Evolutionary conservation across 2,329 filamentous ascomycete genomes (phyloP).

Genomic region (Penicillium sp.): DNA sequence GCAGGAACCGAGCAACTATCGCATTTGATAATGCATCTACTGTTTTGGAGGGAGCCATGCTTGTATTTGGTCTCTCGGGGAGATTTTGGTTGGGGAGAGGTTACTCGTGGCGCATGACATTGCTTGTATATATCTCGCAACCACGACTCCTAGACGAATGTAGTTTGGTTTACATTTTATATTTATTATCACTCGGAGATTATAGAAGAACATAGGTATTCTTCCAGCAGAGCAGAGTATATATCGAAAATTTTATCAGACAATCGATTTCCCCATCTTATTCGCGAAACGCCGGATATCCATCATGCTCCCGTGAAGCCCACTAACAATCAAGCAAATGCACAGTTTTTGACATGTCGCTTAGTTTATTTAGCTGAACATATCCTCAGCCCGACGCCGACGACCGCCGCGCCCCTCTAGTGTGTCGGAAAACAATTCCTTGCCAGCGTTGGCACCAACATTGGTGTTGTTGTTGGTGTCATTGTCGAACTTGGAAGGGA

Average conservation of each 20-base stretch:
- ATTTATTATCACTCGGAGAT: not conserved
- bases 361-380: slow-evolving; percentile 58
- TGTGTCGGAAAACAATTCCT: slow-evolving; percentile 67
- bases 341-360: not conserved
- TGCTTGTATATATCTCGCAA: not conserved
- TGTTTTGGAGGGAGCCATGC: slow-evolving; percentile 18
- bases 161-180: not conserved
- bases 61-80: not conserved
- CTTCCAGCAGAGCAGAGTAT: slow-evolving; percentile 12
- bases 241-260: slow-evolving; percentile 12
- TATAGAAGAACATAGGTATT: not conserved
- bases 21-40: slow-evolving; percentile 32
- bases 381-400: slow-evolving; percentile 69
- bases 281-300: slow-evolving; percentile 18
- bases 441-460: slow-evolving; percentile 60
- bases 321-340: slow-evolving; percentile 2
- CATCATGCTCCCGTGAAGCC: slow-evolving; percentile 14
- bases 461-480: slow-evolving; percentile 17
- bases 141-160: not conserved
- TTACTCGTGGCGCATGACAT: not conserved
- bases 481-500: slow-evolving; percentile 58
- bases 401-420: slow-evolving; percentile 58
- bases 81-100: not conserved
- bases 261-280: slow-evolving; percentile 7
- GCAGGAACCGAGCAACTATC: slow-evolving; percentile 46